Evolutionary conservation across 805 yeast species (phyloP).

Genomic region (Candida schatavii): DNA sequence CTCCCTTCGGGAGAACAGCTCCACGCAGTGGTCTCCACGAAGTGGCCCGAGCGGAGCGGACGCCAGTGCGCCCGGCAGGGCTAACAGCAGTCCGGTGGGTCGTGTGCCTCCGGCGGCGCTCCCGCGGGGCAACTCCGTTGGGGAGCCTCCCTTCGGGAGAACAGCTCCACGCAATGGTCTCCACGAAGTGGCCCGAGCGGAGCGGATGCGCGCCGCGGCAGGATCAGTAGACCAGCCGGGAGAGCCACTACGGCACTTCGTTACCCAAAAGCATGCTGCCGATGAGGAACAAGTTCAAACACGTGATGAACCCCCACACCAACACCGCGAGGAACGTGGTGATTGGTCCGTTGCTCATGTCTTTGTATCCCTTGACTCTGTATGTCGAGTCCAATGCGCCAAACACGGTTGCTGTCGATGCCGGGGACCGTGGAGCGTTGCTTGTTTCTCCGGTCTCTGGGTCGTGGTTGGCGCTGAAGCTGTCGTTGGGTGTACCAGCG

Average conservation of each 20-base stretch:
- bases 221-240: neutral
- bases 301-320: constrained; percentile 70
- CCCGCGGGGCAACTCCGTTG: constrained; percentile 1
- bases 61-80: no score
- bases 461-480: neutral
- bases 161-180: neutral
- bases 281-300: constrained; percentile 69
- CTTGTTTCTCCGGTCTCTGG: constrained; percentile 10
- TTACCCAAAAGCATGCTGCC: constrained; percentile 28
- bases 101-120: constrained; percentile 1
- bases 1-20: no score
- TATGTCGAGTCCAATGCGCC: constrained; percentile 11
- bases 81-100: no score
- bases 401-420: neutral
- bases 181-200: neutral
- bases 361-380: constrained; percentile 42
- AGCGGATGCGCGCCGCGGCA: neutral
- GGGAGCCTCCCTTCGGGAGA: neutral
- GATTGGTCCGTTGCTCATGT: constrained; percentile 65
- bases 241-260: constrained; percentile 15
- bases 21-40: no score
- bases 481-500: neutral
- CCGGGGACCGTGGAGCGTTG: neutral
- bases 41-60: no score
- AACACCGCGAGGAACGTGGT: constrained; percentile 53